Evolutionary conservation across 768 basidiomycete genomes (phyloP).

Genomic region (Rhodotorula kratochvilovae): DNA sequence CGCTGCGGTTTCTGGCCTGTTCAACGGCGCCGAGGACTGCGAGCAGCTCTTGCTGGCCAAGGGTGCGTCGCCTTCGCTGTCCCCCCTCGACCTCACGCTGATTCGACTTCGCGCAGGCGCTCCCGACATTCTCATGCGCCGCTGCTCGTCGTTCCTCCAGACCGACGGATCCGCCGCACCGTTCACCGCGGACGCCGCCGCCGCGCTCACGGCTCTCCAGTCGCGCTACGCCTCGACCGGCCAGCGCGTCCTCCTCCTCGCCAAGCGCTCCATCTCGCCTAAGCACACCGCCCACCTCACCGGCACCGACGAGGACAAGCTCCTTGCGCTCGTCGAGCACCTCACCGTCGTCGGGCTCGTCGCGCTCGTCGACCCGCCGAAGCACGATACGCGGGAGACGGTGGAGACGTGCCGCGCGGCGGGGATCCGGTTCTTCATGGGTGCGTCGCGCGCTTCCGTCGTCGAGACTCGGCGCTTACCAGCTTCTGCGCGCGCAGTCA

Average conservation of each 20-base stretch:
- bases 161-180: slow-evolving; percentile 47
- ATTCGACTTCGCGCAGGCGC: slow-evolving; percentile 43
- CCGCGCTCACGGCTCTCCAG: slow-evolving; percentile 44
- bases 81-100: neutral
- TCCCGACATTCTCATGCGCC: slow-evolving; percentile 55
- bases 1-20: slow-evolving; percentile 18
- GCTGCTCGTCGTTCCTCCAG: slow-evolving; percentile 48
- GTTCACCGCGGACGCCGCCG: slow-evolving; percentile 43
- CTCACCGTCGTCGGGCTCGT: slow-evolving; percentile 59
- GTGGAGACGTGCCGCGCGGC: slow-evolving; percentile 50
- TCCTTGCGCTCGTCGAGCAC: slow-evolving; percentile 52
- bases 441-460: neutral
- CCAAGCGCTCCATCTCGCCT: slow-evolving; percentile 51
- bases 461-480: neutral
- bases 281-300: neutral
- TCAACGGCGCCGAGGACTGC: neutral
- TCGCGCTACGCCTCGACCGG: slow-evolving; percentile 57
- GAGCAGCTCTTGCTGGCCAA: slow-evolving; percentile 47
- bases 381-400: slow-evolving; percentile 57
- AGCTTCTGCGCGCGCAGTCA: slow-evolving; percentile 41
- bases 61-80: slow-evolving; percentile 44
- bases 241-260: slow-evolving; percentile 62
- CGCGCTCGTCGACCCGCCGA: slow-evolving; percentile 61
- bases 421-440: slow-evolving; percentile 62
- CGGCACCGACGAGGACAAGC: slow-evolving; percentile 46